Percentiles rank a stretch among this genome's conserved stretches.
These are phyloP conservation scores for Pyrenochaeta sp. DNA, from an alignment of 2,329 filamentous ascomycete genomes.

Conservation along the genomic window DNA sequence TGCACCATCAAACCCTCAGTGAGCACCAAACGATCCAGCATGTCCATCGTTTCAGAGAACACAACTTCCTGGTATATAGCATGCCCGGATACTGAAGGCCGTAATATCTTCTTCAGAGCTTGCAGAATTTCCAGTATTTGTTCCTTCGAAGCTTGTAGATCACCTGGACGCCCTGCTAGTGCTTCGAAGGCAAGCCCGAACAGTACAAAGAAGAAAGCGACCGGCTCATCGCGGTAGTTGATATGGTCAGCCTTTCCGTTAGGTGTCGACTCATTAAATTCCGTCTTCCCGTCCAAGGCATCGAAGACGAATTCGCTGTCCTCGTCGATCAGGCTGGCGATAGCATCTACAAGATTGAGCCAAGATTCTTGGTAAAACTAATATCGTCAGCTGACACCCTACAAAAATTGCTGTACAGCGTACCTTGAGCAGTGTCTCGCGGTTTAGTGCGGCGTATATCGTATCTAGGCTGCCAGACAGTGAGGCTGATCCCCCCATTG, in stretches of 20 bases:
- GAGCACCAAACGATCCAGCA: slow-evolving; percentile 88
- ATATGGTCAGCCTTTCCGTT: slow-evolving; percentile 75
- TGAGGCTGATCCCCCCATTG: slow-evolving; percentile 75
- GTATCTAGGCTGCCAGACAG: slow-evolving; percentile 88
- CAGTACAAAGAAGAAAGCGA: slow-evolving; percentile 98
- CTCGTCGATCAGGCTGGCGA: slow-evolving; percentile 95
- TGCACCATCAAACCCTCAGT: slow-evolving; percentile 92
- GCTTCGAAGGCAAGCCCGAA: slow-evolving; percentile 98
- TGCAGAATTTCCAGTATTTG: slow-evolving; percentile 89
- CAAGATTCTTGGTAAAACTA: slow-evolving; percentile 96
- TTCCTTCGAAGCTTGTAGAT: slow-evolving; percentile 74
- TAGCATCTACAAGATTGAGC: slow-evolving; percentile 96
- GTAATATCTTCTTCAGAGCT: slow-evolving; percentile 92
- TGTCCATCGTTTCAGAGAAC: slow-evolving; percentile 96
- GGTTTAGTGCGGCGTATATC: slow-evolving; percentile 92
- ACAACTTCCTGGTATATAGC: slow-evolving; percentile 96
- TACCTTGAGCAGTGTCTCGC: slow-evolving; percentile 85
- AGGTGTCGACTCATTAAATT: slow-evolving; percentile 43
- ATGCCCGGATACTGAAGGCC: slow-evolving; percentile 92
- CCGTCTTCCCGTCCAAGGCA: slow-evolving; percentile 83
- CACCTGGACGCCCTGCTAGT: slow-evolving; percentile 80
- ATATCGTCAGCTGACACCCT: slow-evolving; percentile 13
- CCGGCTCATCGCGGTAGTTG: slow-evolving; percentile 96
- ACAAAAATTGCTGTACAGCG: slow-evolving; percentile 1
- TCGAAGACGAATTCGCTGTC: slow-evolving; percentile 98